Evolutionary conservation across 805 yeast species (phyloP).

Genomic region (Pichia manshurica): DNA sequence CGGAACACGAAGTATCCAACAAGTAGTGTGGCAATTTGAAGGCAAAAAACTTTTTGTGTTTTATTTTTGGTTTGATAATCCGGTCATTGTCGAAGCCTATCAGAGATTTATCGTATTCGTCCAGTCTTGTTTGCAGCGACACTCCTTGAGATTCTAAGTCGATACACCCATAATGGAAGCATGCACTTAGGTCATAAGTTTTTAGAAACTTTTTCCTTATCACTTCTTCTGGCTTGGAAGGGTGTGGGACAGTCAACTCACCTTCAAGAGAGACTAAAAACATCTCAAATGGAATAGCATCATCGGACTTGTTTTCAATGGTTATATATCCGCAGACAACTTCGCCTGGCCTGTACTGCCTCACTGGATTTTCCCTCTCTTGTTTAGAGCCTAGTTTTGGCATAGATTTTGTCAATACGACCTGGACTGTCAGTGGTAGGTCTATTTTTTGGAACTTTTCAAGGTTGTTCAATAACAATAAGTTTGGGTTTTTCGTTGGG

Average conservation of each 20-base stretch:
- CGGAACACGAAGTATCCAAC: constrained; percentile 47
- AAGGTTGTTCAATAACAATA: constrained; percentile 26
- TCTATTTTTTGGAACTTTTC: constrained; percentile 20
- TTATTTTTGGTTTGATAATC: constrained; percentile 39
- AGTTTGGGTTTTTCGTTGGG: constrained; percentile 21
- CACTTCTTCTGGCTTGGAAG: constrained; percentile 3
- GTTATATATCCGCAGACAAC: constrained; percentile 50
- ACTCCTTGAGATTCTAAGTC: constrained; percentile 13
- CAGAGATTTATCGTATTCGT: constrained; percentile 22
- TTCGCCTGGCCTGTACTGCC: constrained; percentile 66
- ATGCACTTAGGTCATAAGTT: constrained; percentile 48
- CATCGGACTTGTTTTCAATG: constrained; percentile 36
- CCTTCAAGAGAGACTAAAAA: constrained; percentile 57
- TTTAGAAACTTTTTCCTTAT: constrained; percentile 34
- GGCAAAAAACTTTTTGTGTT: constrained; percentile 51
- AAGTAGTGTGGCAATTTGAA: constrained; percentile 50
- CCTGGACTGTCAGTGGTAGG: constrained; percentile 23
- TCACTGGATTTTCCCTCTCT: constrained; percentile 32
- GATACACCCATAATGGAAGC: constrained; percentile 38
- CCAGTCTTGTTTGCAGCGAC: constrained; percentile 6
- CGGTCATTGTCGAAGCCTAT: constrained; percentile 42
- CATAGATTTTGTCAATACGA: constrained; percentile 36
- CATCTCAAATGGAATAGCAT: constrained; percentile 53
- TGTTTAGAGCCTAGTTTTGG: constrained; percentile 26
- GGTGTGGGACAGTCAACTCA: constrained; percentile 24